Conservation (phyloP, 2,329 filamentous ascomycete genomes). For the Fusarium buharicum region DNA sequence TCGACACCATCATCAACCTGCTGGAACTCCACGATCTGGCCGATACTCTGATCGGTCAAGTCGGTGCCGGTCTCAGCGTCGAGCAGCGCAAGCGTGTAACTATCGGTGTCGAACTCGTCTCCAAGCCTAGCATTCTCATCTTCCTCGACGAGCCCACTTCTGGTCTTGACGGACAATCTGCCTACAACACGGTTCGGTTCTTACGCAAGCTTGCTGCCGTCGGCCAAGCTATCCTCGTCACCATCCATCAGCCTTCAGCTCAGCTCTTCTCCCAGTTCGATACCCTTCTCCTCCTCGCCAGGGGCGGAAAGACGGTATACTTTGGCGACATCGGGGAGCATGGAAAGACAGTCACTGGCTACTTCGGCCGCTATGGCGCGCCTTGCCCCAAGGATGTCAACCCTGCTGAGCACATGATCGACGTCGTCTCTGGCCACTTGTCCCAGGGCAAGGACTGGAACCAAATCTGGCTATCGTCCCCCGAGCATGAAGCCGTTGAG, state of each 20-base stretch:
- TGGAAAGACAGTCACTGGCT: conserved; percentile 64
- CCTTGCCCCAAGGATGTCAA: conserved; percentile 71
- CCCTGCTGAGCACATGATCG: conserved; percentile 81
- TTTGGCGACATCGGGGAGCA: conserved; percentile 72
- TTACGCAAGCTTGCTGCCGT: conserved; percentile 72
- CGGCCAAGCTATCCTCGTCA: conserved; percentile 75
- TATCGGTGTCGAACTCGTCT: conserved; percentile 70
- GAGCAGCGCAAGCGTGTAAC: conserved; percentile 67
- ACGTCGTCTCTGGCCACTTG: conserved; percentile 62
- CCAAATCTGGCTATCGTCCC: conserved; percentile 74
- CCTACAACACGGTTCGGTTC: conserved; percentile 73
- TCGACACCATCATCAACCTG: conserved; percentile 79
- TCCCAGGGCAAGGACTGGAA: conserved; percentile 69
- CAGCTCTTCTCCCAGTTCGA: conserved; percentile 75
- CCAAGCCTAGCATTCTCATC: conserved; percentile 68
- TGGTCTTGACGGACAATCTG: conserved; percentile 74
- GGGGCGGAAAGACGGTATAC: conserved; percentile 72
- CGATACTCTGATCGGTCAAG: conserved; percentile 59
- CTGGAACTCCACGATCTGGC: conserved; percentile 61
- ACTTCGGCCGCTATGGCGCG: conserved; percentile 75
- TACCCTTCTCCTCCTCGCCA: conserved; percentile 70
- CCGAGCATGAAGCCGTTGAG: conserved; percentile 65
- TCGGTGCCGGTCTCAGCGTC: conserved; percentile 64
- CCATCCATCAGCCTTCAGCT: conserved; percentile 76
- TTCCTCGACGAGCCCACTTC: conserved; percentile 73